Conservation (phyloP, 2,329 filamentous ascomycete species). For the Talaromyces sp. region DNA sequence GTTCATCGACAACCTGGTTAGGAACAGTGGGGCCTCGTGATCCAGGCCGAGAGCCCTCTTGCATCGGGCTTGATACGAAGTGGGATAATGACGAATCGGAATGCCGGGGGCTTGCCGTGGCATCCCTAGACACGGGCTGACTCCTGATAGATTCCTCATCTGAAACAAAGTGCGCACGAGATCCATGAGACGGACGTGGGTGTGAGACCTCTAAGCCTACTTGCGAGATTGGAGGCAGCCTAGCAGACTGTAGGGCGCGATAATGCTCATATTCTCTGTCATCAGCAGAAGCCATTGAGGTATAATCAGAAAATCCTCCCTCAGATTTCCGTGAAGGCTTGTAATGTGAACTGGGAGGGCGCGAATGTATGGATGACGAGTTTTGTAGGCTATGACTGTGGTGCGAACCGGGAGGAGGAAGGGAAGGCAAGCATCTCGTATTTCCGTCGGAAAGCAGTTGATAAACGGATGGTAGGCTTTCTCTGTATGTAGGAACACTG, state of each 20-base stretch:
- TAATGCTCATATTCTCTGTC: constrained; percentile 1
- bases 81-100: background rate
- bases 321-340: background rate
- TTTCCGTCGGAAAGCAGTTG: constrained; percentile 27
- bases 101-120: constrained; percentile 6
- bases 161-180: background rate
- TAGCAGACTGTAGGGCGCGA: background rate
- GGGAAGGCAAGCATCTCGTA: constrained; percentile 3
- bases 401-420: background rate
- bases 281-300: background rate
- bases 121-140: constrained; percentile 1
- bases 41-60: constrained; percentile 18
- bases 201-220: constrained; percentile 21
- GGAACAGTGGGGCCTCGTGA: constrained; percentile 19
- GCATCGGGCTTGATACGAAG: background rate
- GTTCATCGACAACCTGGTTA: constrained; percentile 38
- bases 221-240: constrained; percentile 30
- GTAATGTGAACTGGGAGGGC: constrained; percentile 5
- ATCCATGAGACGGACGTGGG: background rate
- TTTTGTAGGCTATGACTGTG: constrained; percentile 4
- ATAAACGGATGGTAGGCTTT: constrained; percentile 36
- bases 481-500: background rate
- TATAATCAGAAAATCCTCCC: background rate
- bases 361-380: constrained; percentile 6
- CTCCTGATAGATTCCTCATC: constrained; percentile 2